Base-by-base conservation (phyloP, 305 asterid genomes). In the Fraxinus baroniana region DNA sequence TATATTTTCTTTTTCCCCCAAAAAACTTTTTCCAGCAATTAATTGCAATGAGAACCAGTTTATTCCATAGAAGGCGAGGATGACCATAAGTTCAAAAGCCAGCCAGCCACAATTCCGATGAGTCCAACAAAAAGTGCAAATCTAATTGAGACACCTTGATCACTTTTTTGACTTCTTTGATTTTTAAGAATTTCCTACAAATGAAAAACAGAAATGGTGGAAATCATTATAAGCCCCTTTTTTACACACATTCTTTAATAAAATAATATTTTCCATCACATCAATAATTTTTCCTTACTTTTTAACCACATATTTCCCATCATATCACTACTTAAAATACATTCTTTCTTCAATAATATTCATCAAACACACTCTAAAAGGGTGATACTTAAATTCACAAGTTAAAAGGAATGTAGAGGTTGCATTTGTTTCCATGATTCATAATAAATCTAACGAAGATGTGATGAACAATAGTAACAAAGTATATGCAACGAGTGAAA, bases 91-190 rank as follows among this genome's bases (percentile, higher is more conserved):
- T 91, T 91, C 79, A 91, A 80, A 74, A 94, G 85, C 76, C 91
- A 85, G 57, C 98, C 98, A 66, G 87, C 86, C 81, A 83, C 80
- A 37, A 91, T 75, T 64, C 98, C 96, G 49, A 92, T 87, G 76
- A 94, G 36, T 71, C 94, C 97, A 82, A 91, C 96, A 64, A 90
- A 46, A 83, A 92, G 81, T 3, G 94, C 88, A 80, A 90, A 89
- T 81, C 75, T 85, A 32, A 92, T 5, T 60, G 98, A 89, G 82
- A 91, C 88, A 70, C 92, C 93, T 33, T 80, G 44, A 22, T 37
- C 87, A 1, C 79, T 80, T 84, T 83, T 87, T 79, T 83, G 84
- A 76, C 78, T 86, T 81, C 86, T 92, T 81, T 91, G 84, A 82
- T 86, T 87, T 86, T 87, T 91, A 84, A 90, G 83, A 33, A 82